Evolutionary conservation across 1,284 basidiomycete genomes (phyloP), one percentile per base, ranked within the genome.

Genomic region (Irpex lacteus): DNA sequence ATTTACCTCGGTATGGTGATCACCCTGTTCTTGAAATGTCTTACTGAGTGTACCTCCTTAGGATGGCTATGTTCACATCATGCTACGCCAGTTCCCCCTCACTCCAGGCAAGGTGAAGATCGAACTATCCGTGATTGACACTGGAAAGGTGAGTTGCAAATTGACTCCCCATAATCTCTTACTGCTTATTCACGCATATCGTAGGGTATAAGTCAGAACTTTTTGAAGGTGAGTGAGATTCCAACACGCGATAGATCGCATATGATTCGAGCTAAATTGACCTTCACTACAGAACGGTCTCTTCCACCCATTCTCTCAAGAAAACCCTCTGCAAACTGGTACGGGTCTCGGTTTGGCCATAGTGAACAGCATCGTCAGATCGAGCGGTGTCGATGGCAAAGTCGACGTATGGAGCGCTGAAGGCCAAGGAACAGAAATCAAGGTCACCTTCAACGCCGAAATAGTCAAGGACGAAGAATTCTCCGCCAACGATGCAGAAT

Each of bases 311-410:
- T 98, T 98, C 78, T 95, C 96, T 0, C 96, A 98, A 79, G 92
- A 94, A 75, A 95, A 95, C 70, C 92, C 94, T 1, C 75, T 95
- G 7, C 95, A 97, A 71, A 91, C 95, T 1, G 96, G 96, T 1
- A 98, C 96, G 0, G 96, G 96, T 15, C 85, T 98, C 2, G 96
- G 96, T n/a, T 86, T 98, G 21, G 96, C 96, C 21, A 98, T 98
- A 69, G 96, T 98, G 73, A 95, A 94, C 80, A 95, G 91, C 70
- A 96, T 96, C 64, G 88, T 97, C 37, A 88, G 88, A 26, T 95
- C 94, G 11, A 90, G 94, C 47, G 91, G 90, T 63, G 88, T 98
- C 63, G 87, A 90, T 59, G 96, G 96, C 63, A 95, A 95, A 72
- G 88, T 94, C 56, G 92, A 95, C 68, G 92, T 96, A 6, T 88